Percentiles rank a stretch among this genome's conserved stretches.
These are phyloP conservation scores for Caloboletus inedulis DNA, from an alignment of 1,284 basidiomycete genomes.

Conservation along the genomic window DNA sequence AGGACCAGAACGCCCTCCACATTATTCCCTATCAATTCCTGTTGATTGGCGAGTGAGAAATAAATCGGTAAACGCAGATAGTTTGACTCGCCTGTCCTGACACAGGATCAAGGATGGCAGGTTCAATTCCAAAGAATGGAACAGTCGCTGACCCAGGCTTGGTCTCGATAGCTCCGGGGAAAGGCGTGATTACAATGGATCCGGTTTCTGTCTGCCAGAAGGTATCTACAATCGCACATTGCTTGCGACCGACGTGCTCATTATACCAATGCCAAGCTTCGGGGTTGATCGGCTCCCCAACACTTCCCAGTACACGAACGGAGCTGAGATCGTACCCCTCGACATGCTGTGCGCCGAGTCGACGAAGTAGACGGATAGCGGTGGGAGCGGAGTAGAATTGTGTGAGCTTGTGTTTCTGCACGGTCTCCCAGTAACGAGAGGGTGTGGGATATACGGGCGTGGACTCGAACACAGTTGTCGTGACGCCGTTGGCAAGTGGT, in stretches of 20 bases:
- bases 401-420: slow-evolving; percentile 90
- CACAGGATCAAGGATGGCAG: slow-evolving; percentile 83
- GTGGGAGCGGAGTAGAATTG: slow-evolving; percentile 95
- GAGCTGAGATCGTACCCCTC: slow-evolving; percentile 80
- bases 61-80: background rate
- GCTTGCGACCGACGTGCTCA: slow-evolving; percentile 83
- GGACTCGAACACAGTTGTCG: slow-evolving; percentile 94
- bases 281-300: slow-evolving; percentile 99
- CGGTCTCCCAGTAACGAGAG: slow-evolving; percentile 95
- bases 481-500: slow-evolving; percentile 86
- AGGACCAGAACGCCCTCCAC: slow-evolving; percentile 92
- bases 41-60: slow-evolving; percentile 2
- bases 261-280: slow-evolving; percentile 99
- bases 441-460: slow-evolving; percentile 97
- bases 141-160: slow-evolving; percentile 97
- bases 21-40: slow-evolving; percentile 76
- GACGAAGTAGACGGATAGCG: slow-evolving; percentile 88
- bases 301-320: slow-evolving; percentile 86
- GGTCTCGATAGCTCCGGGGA: slow-evolving; percentile 93
- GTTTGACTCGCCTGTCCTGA: slow-evolving; percentile 51
- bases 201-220: slow-evolving; percentile 99
- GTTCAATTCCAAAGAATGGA: slow-evolving; percentile 95
- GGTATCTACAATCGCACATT: slow-evolving; percentile 96
- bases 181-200: slow-evolving; percentile 91
- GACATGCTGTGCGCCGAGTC: slow-evolving; percentile 87